Evolutionary conservation across 768 basidiomycete species (phyloP), one percentile per base, ranked within the genome.

Genomic region (Boletus subparvulus): DNA sequence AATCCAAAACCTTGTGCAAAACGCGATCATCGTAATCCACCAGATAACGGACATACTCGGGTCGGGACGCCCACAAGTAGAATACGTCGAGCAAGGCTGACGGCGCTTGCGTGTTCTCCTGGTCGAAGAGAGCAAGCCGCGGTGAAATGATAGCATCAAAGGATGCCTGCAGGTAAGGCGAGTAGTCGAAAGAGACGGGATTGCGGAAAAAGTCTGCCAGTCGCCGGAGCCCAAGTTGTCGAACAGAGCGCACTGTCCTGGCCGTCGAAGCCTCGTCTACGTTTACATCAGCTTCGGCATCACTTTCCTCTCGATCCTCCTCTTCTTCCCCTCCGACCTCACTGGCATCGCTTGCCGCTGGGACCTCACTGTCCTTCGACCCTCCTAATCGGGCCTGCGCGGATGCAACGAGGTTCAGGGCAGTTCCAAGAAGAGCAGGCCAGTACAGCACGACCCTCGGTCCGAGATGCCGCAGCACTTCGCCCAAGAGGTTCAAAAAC

Each of bases 31-130:
- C 89, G 66, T 85, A 88, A 24, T 83, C 75, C 44, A 87, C 85
- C 28, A 98, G 77, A 68, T 84, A 86, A 10, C 69, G 67, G n/a
- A 81, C 77, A 57, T 85, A 81, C 13, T 84, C 77, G 3, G 74
- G 76, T 17, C 81, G 77, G 16, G 77, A 69, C 0, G 91, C 83
- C 90, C 94, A 95, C 7, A 81, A 75, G 55, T 85, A 80, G 73
- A 97, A 90, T 21, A 98, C 77, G 39, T 97, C 94, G 42, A 99
- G 75, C 17, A 96, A 77, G 0, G 91, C 86, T 0, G 94, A 96
- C 0, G 96, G 94, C 0, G 92, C 81, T 69, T 98, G 96, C 0
- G 89, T 92, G 64, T 95, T 98, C 71, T 98, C 97, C 42, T 74
- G 78, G 56, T 89, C 86, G 26, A 98, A 77, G 4, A 75, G 71